Conservation (phyloP, 495 filamentous ascomycete genomes). For the Aspergillus nidulans region DNA sequence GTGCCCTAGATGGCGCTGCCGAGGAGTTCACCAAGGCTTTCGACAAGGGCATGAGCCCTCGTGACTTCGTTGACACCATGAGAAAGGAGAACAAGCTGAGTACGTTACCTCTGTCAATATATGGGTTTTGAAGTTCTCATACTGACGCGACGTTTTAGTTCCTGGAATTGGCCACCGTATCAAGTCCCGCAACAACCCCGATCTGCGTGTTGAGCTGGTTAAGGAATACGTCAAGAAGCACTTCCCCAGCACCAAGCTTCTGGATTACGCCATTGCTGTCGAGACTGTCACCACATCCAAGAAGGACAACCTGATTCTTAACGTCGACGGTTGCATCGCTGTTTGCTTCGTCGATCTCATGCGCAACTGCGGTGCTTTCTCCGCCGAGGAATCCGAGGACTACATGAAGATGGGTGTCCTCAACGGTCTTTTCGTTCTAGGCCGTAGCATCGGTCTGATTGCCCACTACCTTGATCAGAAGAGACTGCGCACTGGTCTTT, state of each 20-base stretch:
- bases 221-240: conserved; percentile 97
- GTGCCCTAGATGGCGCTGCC: conserved; percentile 94
- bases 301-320: conserved; percentile 99
- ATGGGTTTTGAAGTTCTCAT: neutral
- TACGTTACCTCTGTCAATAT: conserved; percentile 37
- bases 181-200: conserved; percentile 99
- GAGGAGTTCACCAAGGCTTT: conserved; percentile 98
- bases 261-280: conserved; percentile 97
- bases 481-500: conserved; percentile 93
- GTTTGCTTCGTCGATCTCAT: conserved; percentile 98
- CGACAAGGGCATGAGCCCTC: conserved; percentile 95
- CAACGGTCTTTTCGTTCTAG: conserved; percentile 97
- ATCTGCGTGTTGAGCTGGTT: conserved; percentile 98
- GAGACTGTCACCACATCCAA: conserved; percentile 98
- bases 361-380: conserved; percentile 96
- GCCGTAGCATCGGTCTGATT: conserved; percentile 95
- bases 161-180: conserved; percentile 98
- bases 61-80: conserved; percentile 98
- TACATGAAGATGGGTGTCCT: conserved; percentile 86
- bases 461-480: conserved; percentile 99
- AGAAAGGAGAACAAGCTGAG: conserved; percentile 99
- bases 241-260: conserved; percentile 94
- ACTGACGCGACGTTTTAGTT: conserved; percentile 50
- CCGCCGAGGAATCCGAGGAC: conserved; percentile 51
- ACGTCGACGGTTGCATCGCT: conserved; percentile 96